These are phyloP conservation scores for Rhexocercosporidium sp. DNA, from an alignment of 2,329 filamentous ascomycete species.

Conservation along the genomic window DNA sequence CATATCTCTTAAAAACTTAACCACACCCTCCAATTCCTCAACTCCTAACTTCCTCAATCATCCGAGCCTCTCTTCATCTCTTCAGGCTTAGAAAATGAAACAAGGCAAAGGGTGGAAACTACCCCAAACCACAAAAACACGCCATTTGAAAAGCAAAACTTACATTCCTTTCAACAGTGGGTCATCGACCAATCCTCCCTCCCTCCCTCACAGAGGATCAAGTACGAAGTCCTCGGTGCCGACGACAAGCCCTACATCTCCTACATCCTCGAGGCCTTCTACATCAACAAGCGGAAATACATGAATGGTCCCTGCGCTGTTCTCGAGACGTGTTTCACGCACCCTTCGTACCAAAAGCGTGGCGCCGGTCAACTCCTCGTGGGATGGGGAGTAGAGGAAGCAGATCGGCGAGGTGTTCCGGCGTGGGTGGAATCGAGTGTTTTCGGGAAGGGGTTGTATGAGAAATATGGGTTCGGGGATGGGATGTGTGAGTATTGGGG, in stretches of 20 bases:
- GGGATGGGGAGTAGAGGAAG: conserved; percentile 38
- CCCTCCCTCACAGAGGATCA: not conserved
- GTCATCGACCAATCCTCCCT: not conserved
- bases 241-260: conserved; percentile 17
- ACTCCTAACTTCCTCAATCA: too few relatives aligned
- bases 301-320: conserved; percentile 25
- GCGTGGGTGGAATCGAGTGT: conserved; percentile 36
- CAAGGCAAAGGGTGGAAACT: too few relatives aligned
- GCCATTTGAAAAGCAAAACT: not conserved
- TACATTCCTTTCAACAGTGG: not conserved
- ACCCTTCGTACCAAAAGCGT: conserved; percentile 37
- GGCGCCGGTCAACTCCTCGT: conserved; percentile 37
- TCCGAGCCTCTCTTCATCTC: too few relatives aligned
- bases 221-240: conserved; percentile 1
- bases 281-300: conserved; percentile 17
- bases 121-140: too few relatives aligned
- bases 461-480: conserved; percentile 35
- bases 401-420: conserved; percentile 36
- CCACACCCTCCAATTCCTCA: too few relatives aligned
- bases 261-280: conserved; percentile 20
- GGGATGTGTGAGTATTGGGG: conserved; percentile 18
- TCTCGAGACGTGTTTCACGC: conserved; percentile 36
- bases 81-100: too few relatives aligned
- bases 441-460: conserved; percentile 31
- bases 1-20: too few relatives aligned